phyloP scores from a whole-genome alignment of 768 basidiomycete genomes.

The Naganishia kalamii region DNA sequence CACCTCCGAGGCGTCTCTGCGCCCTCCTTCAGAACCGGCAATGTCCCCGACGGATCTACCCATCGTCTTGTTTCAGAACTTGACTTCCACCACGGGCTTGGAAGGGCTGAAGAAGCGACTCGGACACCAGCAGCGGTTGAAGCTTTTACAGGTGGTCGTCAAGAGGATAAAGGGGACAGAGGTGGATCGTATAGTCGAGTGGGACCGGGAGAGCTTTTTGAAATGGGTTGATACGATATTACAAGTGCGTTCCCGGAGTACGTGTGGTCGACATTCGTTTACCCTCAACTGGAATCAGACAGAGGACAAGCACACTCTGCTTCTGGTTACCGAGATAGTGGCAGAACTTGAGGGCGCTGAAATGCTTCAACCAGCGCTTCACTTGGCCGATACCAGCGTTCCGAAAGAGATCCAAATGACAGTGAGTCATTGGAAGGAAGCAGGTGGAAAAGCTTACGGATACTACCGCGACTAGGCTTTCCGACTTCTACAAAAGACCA shows the following conservation, averaged over 20 bases:
- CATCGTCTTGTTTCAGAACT: not conserved
- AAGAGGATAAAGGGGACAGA: not conserved
- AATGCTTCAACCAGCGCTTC: not conserved
- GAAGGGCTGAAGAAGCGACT: not conserved
- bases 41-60: not conserved
- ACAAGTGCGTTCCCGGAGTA: not conserved
- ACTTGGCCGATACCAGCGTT: not conserved
- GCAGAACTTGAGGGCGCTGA: not conserved
- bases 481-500: not conserved
- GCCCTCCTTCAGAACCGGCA: not conserved
- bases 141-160: not conserved
- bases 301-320: not conserved
- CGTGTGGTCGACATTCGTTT: not conserved
- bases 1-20: not conserved
- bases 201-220: not conserved
- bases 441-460: not conserved
- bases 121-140: not conserved
- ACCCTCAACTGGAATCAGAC: not conserved
- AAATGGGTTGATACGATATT: not conserved
- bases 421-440: not conserved
- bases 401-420: not conserved
- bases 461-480: not conserved
- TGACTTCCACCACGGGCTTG: not conserved
- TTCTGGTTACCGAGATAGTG: not conserved
- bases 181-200: not conserved